Evolutionary conservation across 176 grass and related monocot species (phyloP), one percentile per base, ranked within the genome.

Genomic region (Carex cristatella): DNA sequence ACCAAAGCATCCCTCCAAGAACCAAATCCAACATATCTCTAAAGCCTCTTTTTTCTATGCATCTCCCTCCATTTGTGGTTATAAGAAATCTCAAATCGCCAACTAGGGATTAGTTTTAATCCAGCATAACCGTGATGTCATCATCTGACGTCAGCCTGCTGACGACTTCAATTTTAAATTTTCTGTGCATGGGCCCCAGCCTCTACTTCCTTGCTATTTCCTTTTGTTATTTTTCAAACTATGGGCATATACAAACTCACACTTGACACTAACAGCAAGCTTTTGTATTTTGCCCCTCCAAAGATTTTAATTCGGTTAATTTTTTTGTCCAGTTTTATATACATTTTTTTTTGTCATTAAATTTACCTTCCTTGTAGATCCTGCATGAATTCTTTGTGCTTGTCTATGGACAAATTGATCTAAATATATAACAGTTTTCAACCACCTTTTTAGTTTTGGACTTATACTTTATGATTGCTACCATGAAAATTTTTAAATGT

Each of bases 201-300:
- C 61, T 53, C 58, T 18, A n/a, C 46, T 86, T 86, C 85, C 85
- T 42, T 42, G 85, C 49, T 81, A 46, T 18, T 86, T 86, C 85
- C 60, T 67, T 31, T 44, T 9, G 6, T 57, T 79, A 11, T 32
- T 54, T 65, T 53, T 69, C 44, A 32, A 83, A 28, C 81, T 3
- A 69, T 83, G 65, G 6, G 2, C n/a, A 55, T 83, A 28, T 32
- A 63, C 23, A 69, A 66, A 66, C 44, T 28, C 38, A 66, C 38
- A 83, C 38, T 66, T 83, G 81, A 32, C n/a, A 8, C 48, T 51
- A 81, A 4, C 51, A 18, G 61, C 54, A 32, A 32, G 19, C 10
- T 83, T 68, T 28, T 83, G 62, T 27, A 10, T 28, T 81, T 14
- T 69, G 81, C 42, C 81, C 81, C 48, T 83, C 27, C 1, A 35